Evolutionary conservation across 75 land plant species (phyloP).

Genomic region (Picea glauca): DNA sequence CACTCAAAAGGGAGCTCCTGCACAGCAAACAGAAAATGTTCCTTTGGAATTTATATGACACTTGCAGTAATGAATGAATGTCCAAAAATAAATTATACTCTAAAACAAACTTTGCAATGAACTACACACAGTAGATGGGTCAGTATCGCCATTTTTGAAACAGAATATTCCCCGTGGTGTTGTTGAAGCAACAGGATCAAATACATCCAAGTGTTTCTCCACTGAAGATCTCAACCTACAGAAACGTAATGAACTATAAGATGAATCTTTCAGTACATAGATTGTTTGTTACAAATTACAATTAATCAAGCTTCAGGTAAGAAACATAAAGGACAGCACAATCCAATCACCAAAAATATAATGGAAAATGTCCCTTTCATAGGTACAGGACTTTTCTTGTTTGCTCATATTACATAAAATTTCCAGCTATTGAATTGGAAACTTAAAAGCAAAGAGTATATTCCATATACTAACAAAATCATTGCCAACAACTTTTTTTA

Average conservation of each 20-base stretch:
- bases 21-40: neutral
- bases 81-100: neutral
- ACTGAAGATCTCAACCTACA: constrained; percentile 73
- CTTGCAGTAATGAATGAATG: neutral
- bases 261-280: neutral
- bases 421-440: no score
- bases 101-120: neutral
- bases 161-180: constrained; percentile 81
- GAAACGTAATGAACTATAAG: neutral
- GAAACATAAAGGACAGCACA: neutral
- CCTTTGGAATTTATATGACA: neutral
- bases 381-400: neutral
- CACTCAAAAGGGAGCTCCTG: constrained; percentile 79
- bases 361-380: neutral
- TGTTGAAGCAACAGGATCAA: constrained; percentile 57
- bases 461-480: neutral
- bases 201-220: constrained; percentile 63
- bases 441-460: neutral
- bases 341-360: neutral
- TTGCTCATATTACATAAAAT: neutral
- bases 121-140: constrained; percentile 7
- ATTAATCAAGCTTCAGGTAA: neutral
- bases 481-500: neutral
- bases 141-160: constrained; percentile 34
- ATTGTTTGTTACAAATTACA: neutral